Evolutionary conservation across 495 filamentous ascomycete species (phyloP).

Genomic region (Annulohypoxylon moriforme): DNA sequence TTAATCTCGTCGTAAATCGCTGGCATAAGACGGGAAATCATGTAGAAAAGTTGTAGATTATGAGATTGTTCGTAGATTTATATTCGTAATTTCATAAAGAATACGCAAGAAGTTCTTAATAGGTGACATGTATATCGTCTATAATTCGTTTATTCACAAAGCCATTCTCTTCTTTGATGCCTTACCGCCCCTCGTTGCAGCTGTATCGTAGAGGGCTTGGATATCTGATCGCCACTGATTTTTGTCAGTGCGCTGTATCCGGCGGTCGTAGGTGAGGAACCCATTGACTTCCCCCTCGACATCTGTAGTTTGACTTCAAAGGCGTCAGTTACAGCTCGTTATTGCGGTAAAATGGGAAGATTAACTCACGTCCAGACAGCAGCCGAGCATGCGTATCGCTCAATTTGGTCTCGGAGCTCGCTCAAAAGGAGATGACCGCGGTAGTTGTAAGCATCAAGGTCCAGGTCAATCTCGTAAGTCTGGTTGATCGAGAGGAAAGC

Average conservation of each 20-base stretch:
- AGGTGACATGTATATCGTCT: slow-evolving; percentile 7
- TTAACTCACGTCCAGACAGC: slow-evolving; percentile 50
- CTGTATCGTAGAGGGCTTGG: slow-evolving; percentile 67
- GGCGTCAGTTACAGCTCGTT: slow-evolving; percentile 10
- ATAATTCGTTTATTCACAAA: slow-evolving; percentile 8
- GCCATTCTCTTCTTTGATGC: slow-evolving; percentile 21
- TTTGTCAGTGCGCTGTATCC: slow-evolving; percentile 63
- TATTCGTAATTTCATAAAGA: slow-evolving; percentile 11
- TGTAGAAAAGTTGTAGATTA: background rate
- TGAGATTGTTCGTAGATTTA: slow-evolving; percentile 9
- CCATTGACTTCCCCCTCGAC: slow-evolving; percentile 82
- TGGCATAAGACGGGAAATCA: background rate
- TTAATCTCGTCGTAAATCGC: background rate
- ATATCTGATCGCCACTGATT: slow-evolving; percentile 71
- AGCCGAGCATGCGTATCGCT: slow-evolving; percentile 61
- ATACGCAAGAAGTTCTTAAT: slow-evolving; percentile 17
- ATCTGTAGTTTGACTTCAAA: slow-evolving; percentile 72
- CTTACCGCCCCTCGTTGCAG: slow-evolving; percentile 44
- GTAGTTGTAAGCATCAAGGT: slow-evolving; percentile 72
- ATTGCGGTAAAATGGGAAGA: background rate
- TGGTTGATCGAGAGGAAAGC: slow-evolving; percentile 69
- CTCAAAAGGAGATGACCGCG: slow-evolving; percentile 63
- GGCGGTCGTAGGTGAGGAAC: slow-evolving; percentile 73
- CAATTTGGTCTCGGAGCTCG: slow-evolving; percentile 69
- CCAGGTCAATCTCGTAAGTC: slow-evolving; percentile 71